Base-by-base conservation (phyloP, 1,284 basidiomycete species). In the Fomitopsis betulina region DNA sequence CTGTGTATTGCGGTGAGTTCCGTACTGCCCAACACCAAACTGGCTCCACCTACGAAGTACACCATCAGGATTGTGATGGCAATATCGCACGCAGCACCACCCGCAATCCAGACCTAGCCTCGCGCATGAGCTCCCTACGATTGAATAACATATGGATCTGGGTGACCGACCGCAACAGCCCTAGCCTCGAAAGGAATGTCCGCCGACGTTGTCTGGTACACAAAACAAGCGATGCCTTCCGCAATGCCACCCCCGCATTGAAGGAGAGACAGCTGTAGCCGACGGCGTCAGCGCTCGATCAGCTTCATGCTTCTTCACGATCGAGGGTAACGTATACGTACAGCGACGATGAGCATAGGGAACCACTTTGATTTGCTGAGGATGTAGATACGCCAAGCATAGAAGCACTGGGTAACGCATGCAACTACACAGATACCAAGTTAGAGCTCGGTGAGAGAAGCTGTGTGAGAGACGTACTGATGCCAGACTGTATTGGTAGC, bases 381-480 rank as follows among this genome's bases (percentile, higher is more conserved):
- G 19, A 60, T 37, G 23, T 43, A 57, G 37, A 62, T 62, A 21
- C 61, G 47, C 61, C 61, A 62, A 0, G 61, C 61, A 38, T 60
- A 62, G 54, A 62, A 62, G 13, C 52, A 40, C 25, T 62, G 61
- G 8, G 47, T 47, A 2, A 60, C 49, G 52, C 58, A 53, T 17
- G 51, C 54, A 6, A 58, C 58, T 58, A 45, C 33, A 47, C 27
- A 13, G 40, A 32, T 19, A 12, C 17, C 15, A 23, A 58, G 13
- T 43, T 1, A 40, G 49, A 47, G 32, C 25, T 12, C 6, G 19
- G 30, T 15, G 10, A 50, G 13, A 19, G 40, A 25, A 5, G 4
- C n/a, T 25, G n/a, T n/a, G 30, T 7, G 38, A 32, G 19, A 7
- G 13, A 55, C 61, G 15, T n/a, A 62, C 61, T 45, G 37, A 60